Evolutionary conservation across 2,329 filamentous ascomycete species (phyloP).

Genomic region (Epichloe festucae): DNA sequence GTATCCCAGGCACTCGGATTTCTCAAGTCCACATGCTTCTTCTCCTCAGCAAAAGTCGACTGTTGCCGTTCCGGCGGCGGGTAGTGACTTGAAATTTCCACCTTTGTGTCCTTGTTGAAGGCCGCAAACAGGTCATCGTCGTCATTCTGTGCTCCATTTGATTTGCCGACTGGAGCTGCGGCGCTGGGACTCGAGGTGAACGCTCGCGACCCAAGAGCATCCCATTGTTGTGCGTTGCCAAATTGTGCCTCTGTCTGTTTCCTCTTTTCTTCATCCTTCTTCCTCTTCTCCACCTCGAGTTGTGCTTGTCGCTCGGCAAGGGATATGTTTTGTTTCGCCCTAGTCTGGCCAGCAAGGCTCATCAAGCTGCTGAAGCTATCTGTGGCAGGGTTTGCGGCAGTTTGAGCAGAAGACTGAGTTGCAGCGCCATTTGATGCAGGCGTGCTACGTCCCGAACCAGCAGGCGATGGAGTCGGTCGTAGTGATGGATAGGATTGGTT

Average conservation of each 20-base stretch:
- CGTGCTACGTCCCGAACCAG: slow-evolving; percentile 42
- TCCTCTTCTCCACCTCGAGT: slow-evolving; percentile 50
- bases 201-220: slow-evolving; percentile 48
- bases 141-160: slow-evolving; percentile 17
- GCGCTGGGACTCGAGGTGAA: slow-evolving; percentile 24
- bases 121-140: slow-evolving; percentile 54
- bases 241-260: slow-evolving; percentile 65
- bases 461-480: slow-evolving; percentile 42
- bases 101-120: slow-evolving; percentile 52
- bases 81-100: slow-evolving; percentile 53
- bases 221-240: slow-evolving; percentile 65
- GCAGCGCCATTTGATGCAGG: slow-evolving; percentile 38
- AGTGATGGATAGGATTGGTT: slow-evolving; percentile 36
- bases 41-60: slow-evolving; percentile 31
- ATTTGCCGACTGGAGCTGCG: slow-evolving; percentile 10
- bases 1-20: slow-evolving; percentile 40
- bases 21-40: slow-evolving; percentile 34
- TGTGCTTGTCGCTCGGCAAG: slow-evolving; percentile 66
- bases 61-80: slow-evolving; percentile 37
- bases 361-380: slow-evolving; percentile 74
- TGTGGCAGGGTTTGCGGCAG: slow-evolving; percentile 36
- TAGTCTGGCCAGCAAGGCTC: slow-evolving; percentile 38
- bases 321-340: slow-evolving; percentile 56
- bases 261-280: slow-evolving; percentile 61
- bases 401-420: slow-evolving; percentile 24